A percentile compares a stretch with the other conserved stretches of the same genome.
Evolutionary conservation across 1,284 basidiomycete species (phyloP).

Genomic region (Cerrena zonata): DNA sequence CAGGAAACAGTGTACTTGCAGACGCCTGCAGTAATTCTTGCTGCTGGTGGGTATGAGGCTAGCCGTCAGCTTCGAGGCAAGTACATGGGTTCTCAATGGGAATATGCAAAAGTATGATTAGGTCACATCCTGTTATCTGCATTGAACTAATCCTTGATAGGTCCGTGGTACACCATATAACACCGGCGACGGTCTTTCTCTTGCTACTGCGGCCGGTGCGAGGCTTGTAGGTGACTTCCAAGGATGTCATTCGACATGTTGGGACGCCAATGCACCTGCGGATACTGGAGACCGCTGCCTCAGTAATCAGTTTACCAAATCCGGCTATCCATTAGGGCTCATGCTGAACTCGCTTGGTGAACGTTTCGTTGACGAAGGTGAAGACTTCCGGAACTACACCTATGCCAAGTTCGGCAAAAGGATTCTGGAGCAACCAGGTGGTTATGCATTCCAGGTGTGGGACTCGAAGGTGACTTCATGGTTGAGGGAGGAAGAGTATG

Average conservation of each 20-base stretch:
- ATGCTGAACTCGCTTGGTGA: slow-evolving; percentile 55
- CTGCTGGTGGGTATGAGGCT: slow-evolving; percentile 62
- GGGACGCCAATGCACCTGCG: slow-evolving; percentile 57
- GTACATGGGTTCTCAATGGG: slow-evolving; percentile 53
- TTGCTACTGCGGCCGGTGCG: slow-evolving; percentile 51
- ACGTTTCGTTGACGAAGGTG: slow-evolving; percentile 66
- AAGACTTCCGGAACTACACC: slow-evolving; percentile 66
- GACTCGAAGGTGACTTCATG: slow-evolving; percentile 39
- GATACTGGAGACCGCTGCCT: slow-evolving; percentile 48
- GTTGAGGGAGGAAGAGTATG: slow-evolving; percentile 60
- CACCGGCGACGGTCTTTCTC: slow-evolving; percentile 53
- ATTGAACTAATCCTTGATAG: slow-evolving; percentile 25
- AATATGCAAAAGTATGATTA: slow-evolving; percentile 51
- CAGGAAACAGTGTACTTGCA: slow-evolving; percentile 33
- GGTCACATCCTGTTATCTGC: background rate
- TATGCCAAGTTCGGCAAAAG: slow-evolving; percentile 62
- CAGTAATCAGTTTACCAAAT: slow-evolving; percentile 68
- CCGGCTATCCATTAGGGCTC: slow-evolving; percentile 63
- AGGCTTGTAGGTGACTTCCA: slow-evolving; percentile 52
- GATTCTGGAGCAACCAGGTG: slow-evolving; percentile 52
- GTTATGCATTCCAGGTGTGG: slow-evolving; percentile 60
- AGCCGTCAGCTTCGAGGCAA: slow-evolving; percentile 44
- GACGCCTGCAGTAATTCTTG: slow-evolving; percentile 47
- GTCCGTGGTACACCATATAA: slow-evolving; percentile 68
- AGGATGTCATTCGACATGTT: slow-evolving; percentile 64